Conservation (phyloP, 1,284 basidiomycete genomes). For the Boletus hoseneyae region DNA sequence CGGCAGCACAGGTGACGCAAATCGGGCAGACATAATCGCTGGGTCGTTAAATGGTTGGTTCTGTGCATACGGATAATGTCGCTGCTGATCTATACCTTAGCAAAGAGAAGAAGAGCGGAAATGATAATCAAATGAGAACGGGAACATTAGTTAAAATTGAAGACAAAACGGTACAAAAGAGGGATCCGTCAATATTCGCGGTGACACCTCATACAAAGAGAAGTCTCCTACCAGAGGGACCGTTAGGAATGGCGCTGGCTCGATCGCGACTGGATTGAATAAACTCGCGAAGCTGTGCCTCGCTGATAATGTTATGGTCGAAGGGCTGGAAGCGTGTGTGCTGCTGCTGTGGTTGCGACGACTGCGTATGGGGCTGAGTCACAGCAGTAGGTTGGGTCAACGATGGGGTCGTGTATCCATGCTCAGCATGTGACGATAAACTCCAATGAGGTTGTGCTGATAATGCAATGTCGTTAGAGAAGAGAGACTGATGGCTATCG, state of each 20-base stretch:
- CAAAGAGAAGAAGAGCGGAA: slow-evolving; percentile 14
- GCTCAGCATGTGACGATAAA: slow-evolving; percentile 42
- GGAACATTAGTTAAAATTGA: slow-evolving; percentile 13
- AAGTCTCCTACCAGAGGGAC: slow-evolving; percentile 48
- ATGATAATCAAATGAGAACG: slow-evolving; percentile 14
- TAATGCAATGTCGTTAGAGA: slow-evolving; percentile 41
- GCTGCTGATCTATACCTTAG: slow-evolving; percentile 35
- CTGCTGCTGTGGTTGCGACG: slow-evolving; percentile 33
- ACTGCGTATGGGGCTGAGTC: slow-evolving; percentile 24
- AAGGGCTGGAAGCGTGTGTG: slow-evolving; percentile 54
- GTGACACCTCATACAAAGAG: slow-evolving; percentile 38
- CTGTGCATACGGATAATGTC: slow-evolving; percentile 37
- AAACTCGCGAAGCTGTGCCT: slow-evolving; percentile 70
- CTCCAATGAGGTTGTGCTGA: slow-evolving; percentile 46
- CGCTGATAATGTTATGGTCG: slow-evolving; percentile 54
- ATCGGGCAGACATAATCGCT: slow-evolving; percentile 77
- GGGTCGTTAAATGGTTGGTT: slow-evolving; percentile 65
- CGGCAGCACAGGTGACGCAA: slow-evolving; percentile 41
- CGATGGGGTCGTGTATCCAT: slow-evolving; percentile 44
- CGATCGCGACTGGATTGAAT: slow-evolving; percentile 66
- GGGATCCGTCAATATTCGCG: slow-evolving; percentile 35
- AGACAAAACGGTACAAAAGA: slow-evolving; percentile 23
- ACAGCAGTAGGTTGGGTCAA: slow-evolving; percentile 48
- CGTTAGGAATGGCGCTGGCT: slow-evolving; percentile 34
- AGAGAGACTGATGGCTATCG: slow-evolving; percentile 49